These are phyloP conservation scores for Eucalyptus paniculata DNA, from an alignment of 345 rosid species.

Conservation along the genomic window DNA sequence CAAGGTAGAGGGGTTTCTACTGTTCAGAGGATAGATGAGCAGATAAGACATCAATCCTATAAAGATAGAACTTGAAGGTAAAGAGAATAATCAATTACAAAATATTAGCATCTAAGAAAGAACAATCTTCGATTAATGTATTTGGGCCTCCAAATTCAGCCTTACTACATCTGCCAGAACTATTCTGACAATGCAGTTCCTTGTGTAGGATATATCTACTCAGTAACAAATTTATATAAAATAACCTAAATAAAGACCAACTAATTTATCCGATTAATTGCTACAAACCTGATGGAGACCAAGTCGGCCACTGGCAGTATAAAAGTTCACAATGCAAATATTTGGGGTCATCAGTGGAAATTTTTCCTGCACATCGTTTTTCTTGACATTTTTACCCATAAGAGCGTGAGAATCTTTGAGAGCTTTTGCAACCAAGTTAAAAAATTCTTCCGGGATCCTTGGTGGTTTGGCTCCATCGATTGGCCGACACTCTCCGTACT, in stretches of 20 bases:
- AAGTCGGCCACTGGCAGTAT: slow-evolving; percentile 56
- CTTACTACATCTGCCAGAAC: neutral
- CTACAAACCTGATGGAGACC: slow-evolving; percentile 82
- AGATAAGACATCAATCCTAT: neutral
- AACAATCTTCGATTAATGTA: neutral
- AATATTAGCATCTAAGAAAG: neutral
- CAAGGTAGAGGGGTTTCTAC: neutral
- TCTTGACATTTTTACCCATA: neutral
- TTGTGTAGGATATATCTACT: neutral
- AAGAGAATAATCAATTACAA: neutral
- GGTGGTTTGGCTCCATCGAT: slow-evolving; percentile 54
- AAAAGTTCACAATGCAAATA: slow-evolving; percentile 72
- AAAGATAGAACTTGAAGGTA: neutral
- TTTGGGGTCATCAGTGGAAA: slow-evolving; percentile 65
- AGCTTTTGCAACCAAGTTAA: slow-evolving; percentile 31
- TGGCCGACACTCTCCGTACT: slow-evolving; percentile 34
- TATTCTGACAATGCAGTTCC: neutral
- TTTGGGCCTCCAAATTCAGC: neutral
- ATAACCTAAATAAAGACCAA: neutral
- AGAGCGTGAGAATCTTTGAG: slow-evolving; percentile 33
- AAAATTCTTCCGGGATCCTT: slow-evolving; percentile 39
- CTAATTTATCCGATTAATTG: neutral
- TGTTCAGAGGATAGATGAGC: neutral
- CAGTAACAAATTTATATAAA: neutral
- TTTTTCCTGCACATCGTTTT: slow-evolving; percentile 8